phyloP scores from a whole-genome alignment of 495 filamentous ascomycete genomes.

The Podospora anserina region DNA sequence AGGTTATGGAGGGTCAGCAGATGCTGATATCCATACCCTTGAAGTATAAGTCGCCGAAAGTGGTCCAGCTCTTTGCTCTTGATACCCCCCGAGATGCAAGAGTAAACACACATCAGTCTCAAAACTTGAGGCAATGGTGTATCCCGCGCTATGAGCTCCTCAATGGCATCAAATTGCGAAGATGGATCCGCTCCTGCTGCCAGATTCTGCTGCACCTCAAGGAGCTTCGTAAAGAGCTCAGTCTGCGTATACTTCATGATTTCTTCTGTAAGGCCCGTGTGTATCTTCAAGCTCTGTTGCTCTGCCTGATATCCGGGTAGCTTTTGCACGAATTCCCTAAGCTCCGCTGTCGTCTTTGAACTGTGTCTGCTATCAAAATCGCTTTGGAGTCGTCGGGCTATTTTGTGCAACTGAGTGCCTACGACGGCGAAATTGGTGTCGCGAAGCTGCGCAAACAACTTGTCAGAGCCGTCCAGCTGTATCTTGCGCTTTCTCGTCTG shows the following conservation, averaged over 20 bases:
- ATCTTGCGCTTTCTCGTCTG: constrained; percentile 78
- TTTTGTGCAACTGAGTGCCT: constrained; percentile 80
- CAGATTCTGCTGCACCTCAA: constrained; percentile 95
- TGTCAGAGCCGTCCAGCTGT: constrained; percentile 82
- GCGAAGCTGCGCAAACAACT: constrained; percentile 81
- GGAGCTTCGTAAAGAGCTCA: constrained; percentile 78
- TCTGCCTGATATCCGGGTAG: constrained; percentile 90
- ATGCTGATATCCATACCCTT: constrained; percentile 94
- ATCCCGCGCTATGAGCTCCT: constrained; percentile 87
- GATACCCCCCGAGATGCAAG: constrained; percentile 82
- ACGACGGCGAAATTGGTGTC: constrained; percentile 96
- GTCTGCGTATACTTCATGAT: constrained; percentile 87
- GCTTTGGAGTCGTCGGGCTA: constrained; percentile 77
- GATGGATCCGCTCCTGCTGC: constrained; percentile 87
- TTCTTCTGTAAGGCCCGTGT: constrained; percentile 89
- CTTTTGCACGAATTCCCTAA: constrained; percentile 88
- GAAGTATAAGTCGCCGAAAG: constrained; percentile 82
- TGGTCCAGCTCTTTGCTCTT: constrained; percentile 81
- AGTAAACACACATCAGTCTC: constrained; percentile 84
- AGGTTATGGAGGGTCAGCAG: constrained; percentile 83
- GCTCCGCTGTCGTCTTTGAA: constrained; percentile 83
- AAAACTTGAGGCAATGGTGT: constrained; percentile 75
- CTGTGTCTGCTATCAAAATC: constrained; percentile 88
- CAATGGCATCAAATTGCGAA: constrained; percentile 82
- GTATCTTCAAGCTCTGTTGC: constrained; percentile 84